phyloP scores from a whole-genome alignment of 2,329 filamentous ascomycete species.

The Diaporthe ilicicola region DNA sequence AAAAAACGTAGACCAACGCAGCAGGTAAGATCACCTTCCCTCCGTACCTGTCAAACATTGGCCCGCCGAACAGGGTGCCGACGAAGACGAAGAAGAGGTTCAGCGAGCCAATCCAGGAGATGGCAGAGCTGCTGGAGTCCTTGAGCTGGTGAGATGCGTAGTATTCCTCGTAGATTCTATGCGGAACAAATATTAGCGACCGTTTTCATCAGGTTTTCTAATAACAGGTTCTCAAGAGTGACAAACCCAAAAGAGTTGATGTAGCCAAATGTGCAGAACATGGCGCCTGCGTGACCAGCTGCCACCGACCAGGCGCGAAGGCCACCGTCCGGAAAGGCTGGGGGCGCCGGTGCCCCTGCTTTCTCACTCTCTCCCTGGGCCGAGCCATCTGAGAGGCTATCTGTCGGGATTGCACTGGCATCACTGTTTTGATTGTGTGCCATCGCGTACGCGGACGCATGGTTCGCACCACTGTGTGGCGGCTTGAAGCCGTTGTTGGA shows the following conservation, averaged over 20 bases:
- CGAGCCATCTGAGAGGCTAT: no score
- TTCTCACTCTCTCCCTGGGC: no score
- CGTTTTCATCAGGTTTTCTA: no score
- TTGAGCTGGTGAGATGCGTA: slow-evolving; percentile 42
- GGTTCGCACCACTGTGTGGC: no score
- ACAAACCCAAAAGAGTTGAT: slow-evolving; percentile 21
- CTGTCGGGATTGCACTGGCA: no score
- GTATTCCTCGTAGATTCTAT: slow-evolving; percentile 44
- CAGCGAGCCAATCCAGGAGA: slow-evolving; percentile 49
- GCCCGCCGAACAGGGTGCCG: slow-evolving; percentile 41
- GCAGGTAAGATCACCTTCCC: slow-evolving; percentile 41
- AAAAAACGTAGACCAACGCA: slow-evolving; percentile 36
- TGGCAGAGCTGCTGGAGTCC: slow-evolving; percentile 39
- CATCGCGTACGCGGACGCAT: no score
- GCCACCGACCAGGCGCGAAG: slow-evolving; percentile 13
- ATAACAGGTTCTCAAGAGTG: background rate
- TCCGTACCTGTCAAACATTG: slow-evolving; percentile 50
- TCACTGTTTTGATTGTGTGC: no score
- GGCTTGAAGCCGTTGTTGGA: no score
- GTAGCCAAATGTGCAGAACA: slow-evolving; percentile 17
- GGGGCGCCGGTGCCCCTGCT: background rate
- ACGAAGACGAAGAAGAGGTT: slow-evolving; percentile 42
- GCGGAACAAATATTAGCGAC: no score
- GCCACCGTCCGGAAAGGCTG: slow-evolving; percentile 4
- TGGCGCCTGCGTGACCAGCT: slow-evolving; percentile 1